Evolutionary conservation across 345 rosid genomes (phyloP), one percentile per base, ranked within the genome.

Genomic region (Hirschfeldia incana): DNA sequence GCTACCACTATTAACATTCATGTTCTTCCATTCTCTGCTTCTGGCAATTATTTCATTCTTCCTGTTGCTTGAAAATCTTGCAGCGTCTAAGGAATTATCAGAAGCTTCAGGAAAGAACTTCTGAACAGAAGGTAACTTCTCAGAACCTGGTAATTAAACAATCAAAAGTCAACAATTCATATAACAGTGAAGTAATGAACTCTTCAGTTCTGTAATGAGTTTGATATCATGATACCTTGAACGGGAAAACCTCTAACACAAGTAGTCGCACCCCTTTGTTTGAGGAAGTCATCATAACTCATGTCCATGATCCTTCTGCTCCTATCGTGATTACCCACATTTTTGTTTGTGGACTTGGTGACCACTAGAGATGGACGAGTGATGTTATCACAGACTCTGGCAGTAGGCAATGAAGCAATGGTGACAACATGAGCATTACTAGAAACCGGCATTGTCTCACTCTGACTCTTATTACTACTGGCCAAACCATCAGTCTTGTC

Each of bases 1-100:
- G 12, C 78, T 65, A 65, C 63, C 58, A 16, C 63, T 49, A 26
- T 70, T 73, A 32, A 46, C 39, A 72, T 59, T 39, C 71, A 49
- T 55, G 16, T 49, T 72, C 73, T 60, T 81, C 83, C 80, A 81
- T 71, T 81, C 79, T 58, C 78, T 80, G 58, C 80, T 42, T 51
- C 74, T 81, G 72, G 80, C 74, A 44, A 69, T 67, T 49, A 70
- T 72, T 51, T 66, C 70, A 42, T 76, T 73, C 81, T 81, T 81
- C 70, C 72, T 72, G 74, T 65, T 67, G 58, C 17, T 55, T 28
- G 76, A 33, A 61, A 49, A 2, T 21, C 32, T 67, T 37, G 74
- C 78, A 76, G 78, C 81, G 46, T 76, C 74, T 27, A 39, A n/a
- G 4, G 80, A 71, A 8, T 5, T 49, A 59, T 67, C 80, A 57